Conservation (phyloP, 1,139 yeast genomes). For the Candida freyschussii region DNA sequence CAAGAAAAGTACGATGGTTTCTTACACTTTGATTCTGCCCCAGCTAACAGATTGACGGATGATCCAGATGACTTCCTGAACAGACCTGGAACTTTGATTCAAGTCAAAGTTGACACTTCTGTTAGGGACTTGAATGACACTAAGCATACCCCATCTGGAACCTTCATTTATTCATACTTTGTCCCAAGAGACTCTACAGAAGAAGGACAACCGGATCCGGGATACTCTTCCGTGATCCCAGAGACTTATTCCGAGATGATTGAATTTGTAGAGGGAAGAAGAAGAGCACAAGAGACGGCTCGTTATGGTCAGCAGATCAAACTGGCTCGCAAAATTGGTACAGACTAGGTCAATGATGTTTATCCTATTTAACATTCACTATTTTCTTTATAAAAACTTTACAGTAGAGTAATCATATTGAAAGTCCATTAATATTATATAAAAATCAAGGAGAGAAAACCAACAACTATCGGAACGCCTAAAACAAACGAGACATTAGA, state of each 20-base stretch:
- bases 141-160: slow-evolving; percentile 67
- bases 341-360: no score
- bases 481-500: no score
- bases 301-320: slow-evolving; percentile 48
- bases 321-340: slow-evolving; percentile 6
- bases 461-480: neutral
- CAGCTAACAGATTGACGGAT: slow-evolving; percentile 50
- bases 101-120: slow-evolving; percentile 80
- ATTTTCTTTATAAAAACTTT: neutral
- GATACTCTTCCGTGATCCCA: slow-evolving; percentile 70
- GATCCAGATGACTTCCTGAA: slow-evolving; percentile 58
- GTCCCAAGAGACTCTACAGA: slow-evolving; percentile 54
- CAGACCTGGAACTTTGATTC: slow-evolving; percentile 82
- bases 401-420: neutral
- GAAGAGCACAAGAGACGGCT: slow-evolving; percentile 84
- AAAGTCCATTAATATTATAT: slow-evolving; percentile 5
- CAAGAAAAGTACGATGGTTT: slow-evolving; percentile 24
- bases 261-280: slow-evolving; percentile 82
- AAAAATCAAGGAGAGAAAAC: neutral
- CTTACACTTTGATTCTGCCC: slow-evolving; percentile 46
- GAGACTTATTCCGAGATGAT: slow-evolving; percentile 90
- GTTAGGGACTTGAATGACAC: slow-evolving; percentile 65
- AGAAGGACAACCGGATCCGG: slow-evolving; percentile 33
- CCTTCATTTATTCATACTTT: slow-evolving; percentile 83
- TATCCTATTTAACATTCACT: no score